Evolutionary conservation across 1,284 basidiomycete genomes (phyloP), one percentile per base, ranked within the genome.

Genomic region (Apiotrichum porosum): DNA sequence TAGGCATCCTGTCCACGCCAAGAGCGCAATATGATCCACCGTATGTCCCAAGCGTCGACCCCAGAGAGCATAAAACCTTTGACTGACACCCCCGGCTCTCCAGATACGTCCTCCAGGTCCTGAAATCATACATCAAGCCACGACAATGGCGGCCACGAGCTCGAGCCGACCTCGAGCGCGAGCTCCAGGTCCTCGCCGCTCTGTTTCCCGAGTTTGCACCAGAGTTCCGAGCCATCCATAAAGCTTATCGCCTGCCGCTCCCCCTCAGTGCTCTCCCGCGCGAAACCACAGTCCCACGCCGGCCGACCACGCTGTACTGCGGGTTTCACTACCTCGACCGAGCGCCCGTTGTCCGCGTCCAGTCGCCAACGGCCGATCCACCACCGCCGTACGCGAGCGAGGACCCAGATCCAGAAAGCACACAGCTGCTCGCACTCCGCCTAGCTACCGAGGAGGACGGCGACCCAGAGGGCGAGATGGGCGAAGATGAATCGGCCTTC

Each of bases 321-420:
- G 19, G 35, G 8, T 28, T 28, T 12, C 35, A 23, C 22, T 18
- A 21, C 35, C 18, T n/a, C 9, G 13, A 8, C 35, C 21, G 35
- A 3, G 35, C 18, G 35, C 18, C 6, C 5, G 22, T 42, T 9
- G 40, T 12, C 19, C 40, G 41, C 21, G n/a, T 42, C n/a, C 14
- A 13, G 28, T n/a, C 21, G n/a, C 32, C 41, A 5, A 17, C 41
- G 5, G 41, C 15, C 15, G 41, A 42, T n/a, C 41, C 41, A 14
- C 41, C 41, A 14, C 41, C 41, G 32, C 41, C 41, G 12, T 42
- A 42, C 22, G 41, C 41, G 15, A 33, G 31, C 17, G 41, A 42
- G 14, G 41, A 42, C 32, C 41, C 41, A 9, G 32, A 42, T 17
- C 41, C 41, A 2, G 21, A 42, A 31, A 30, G 14, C 5, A 42